Evolutionary conservation across 1,139 yeast genomes (phyloP).

Genomic region (Suhomyces chickasaworum): DNA sequence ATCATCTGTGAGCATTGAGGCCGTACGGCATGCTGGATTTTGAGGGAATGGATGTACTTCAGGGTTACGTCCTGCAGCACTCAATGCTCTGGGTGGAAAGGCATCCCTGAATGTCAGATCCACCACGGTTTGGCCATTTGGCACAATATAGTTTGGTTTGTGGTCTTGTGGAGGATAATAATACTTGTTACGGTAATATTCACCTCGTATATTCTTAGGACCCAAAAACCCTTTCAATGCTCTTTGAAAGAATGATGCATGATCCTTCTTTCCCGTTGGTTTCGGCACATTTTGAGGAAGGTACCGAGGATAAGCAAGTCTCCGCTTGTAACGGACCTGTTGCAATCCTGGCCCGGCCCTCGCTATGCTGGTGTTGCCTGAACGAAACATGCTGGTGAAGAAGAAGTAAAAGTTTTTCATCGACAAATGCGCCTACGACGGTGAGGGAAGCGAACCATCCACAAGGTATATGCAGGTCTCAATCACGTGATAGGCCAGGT

Average conservation of each 20-base stretch:
- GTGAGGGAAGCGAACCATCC: too few relatives aligned
- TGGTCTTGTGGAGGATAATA: slow-evolving; percentile 72
- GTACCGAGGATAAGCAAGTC: slow-evolving; percentile 27
- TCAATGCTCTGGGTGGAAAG: slow-evolving; percentile 15
- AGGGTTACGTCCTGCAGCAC: slow-evolving; percentile 28
- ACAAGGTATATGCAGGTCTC: too few relatives aligned
- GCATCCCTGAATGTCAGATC: slow-evolving; percentile 22
- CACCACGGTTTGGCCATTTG: slow-evolving; percentile 49
- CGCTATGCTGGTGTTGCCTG: slow-evolving; percentile 8
- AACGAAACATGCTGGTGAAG: slow-evolving; percentile 12
- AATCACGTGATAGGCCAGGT: neutral
- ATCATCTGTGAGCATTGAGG: slow-evolving; percentile 56
- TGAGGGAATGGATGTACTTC: slow-evolving; percentile 75
- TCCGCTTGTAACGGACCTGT: slow-evolving; percentile 19
- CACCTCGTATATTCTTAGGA: slow-evolving; percentile 81
- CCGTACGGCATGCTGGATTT: slow-evolving; percentile 71
- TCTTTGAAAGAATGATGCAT: slow-evolving; percentile 30
- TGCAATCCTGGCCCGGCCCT: slow-evolving; percentile 14
- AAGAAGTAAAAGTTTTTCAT: slow-evolving; percentile 12
- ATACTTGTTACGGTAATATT: slow-evolving; percentile 75
- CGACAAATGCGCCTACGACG: neutral
- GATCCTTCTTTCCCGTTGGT: slow-evolving; percentile 29
- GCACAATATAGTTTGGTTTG: slow-evolving; percentile 72
- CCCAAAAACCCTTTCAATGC: slow-evolving; percentile 68
- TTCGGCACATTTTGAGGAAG: slow-evolving; percentile 24